phyloP scores from a whole-genome alignment of 2,329 filamentous ascomycete species.

The Colletotrichum costaricense region DNA sequence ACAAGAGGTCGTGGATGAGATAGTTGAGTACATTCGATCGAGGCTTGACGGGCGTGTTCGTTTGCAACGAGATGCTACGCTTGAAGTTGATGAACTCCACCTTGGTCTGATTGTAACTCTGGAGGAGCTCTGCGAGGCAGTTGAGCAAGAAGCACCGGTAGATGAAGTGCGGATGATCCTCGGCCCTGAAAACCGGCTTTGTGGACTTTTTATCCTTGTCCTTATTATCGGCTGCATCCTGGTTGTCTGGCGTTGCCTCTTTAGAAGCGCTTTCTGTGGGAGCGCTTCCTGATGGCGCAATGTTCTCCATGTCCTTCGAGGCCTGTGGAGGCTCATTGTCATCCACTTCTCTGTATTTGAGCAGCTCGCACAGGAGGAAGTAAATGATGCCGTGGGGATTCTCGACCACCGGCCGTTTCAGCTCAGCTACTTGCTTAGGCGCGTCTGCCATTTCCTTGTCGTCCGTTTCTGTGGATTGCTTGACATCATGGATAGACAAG shows the following conservation, averaged over 20 bases:
- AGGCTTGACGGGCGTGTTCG: constrained; percentile 91
- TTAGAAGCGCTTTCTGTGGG: constrained; percentile 8
- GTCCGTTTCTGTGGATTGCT: constrained; percentile 67
- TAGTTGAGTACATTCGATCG: constrained; percentile 95
- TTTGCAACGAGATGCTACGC: constrained; percentile 85
- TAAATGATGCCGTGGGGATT: constrained; percentile 96
- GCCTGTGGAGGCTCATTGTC: constrained; percentile 74
- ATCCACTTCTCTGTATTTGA: constrained; percentile 92
- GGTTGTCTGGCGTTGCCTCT: constrained; percentile 36
- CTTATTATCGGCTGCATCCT: constrained; percentile 39
- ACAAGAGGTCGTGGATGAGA: constrained; percentile 82
- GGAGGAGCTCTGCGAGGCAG: constrained; percentile 88
- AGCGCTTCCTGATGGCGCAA: constrained; percentile 42
- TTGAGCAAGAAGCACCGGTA: constrained; percentile 96
- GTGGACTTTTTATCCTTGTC: constrained; percentile 70
- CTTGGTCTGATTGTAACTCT: constrained; percentile 94
- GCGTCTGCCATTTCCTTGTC: constrained; percentile 73
- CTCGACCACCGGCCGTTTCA: constrained; percentile 87
- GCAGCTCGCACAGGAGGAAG: constrained; percentile 90
- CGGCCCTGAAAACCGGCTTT: constrained; percentile 86
- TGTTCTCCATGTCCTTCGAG: constrained; percentile 55
- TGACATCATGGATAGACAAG: constrained; percentile 63
- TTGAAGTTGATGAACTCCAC: constrained; percentile 99
- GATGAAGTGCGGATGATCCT: constrained; percentile 95
- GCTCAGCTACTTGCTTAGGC: constrained; percentile 72